Percentiles rank a stretch among this genome's conserved stretches.
Evolutionary conservation across 192 early-diverging fungal species (phyloP).

Genomic region (Glomus cerebriforme): DNA sequence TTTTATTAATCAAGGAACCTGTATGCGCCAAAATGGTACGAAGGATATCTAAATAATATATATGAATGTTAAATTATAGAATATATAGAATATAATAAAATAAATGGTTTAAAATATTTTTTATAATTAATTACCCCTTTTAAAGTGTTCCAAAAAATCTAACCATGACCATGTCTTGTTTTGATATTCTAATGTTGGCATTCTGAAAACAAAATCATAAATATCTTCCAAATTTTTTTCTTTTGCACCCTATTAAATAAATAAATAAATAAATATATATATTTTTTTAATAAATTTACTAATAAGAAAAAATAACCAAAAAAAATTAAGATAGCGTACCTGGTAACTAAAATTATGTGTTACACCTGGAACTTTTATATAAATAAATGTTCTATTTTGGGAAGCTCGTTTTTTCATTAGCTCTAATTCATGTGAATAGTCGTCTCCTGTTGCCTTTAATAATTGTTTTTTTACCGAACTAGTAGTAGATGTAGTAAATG

Average conservation of each 20-base stretch:
- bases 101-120: background rate
- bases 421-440: slow-evolving; percentile 55
- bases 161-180: slow-evolving; percentile 84
- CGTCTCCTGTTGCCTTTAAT: background rate
- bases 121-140: slow-evolving; percentile 56
- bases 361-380: slow-evolving; percentile 86
- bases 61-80: background rate
- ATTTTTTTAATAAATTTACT: background rate
- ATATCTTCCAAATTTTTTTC: slow-evolving; percentile 80
- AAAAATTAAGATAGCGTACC: slow-evolving; percentile 45
- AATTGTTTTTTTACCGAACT: background rate
- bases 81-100: background rate
- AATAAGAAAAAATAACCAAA: background rate
- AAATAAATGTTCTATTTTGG: slow-evolving; percentile 85
- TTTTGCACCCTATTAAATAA: slow-evolving; percentile 61
- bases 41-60: slow-evolving; percentile 15
- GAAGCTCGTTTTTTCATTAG: slow-evolving; percentile 87
- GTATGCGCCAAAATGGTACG: background rate
- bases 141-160: slow-evolving; percentile 68
- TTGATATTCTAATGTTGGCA: slow-evolving; percentile 78
- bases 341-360: slow-evolving; percentile 84
- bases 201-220: slow-evolving; percentile 67
- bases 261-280: background rate
- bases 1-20: slow-evolving; percentile 4
- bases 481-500: too few species aligned